Base-by-base conservation (phyloP, 257 asterid genomes). In the Petunia secreta region DNA sequence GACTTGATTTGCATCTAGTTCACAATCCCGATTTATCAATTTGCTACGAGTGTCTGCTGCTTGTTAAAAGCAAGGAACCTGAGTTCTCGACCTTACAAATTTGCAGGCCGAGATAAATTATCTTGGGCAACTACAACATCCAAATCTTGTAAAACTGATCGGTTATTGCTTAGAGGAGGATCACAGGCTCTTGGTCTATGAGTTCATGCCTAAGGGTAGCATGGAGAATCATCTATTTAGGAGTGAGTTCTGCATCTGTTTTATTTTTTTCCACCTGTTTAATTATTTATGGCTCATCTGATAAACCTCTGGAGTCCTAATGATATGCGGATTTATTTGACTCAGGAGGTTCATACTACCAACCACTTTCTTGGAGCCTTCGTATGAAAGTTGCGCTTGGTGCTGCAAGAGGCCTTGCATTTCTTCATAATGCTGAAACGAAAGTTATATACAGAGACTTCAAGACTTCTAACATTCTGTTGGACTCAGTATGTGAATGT, bases 131-230 rank as follows among this genome's bases (percentile, higher is more conserved):
- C 82, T 92, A 3, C 90, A 78, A 6, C 95, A 92, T 88, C 91
- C 90, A 8, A 92, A 92, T 90, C 93, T 92, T 46, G 97, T 92
- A 8, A 92, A 88, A 80, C 79, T 92, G 88, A 85, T 92, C 4
- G 95, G 97, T 79, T 92, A 89, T 85, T 92, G 97, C 86, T 87
- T 85, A 75, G 97, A 90, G 80, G 91, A 89, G 65, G 89, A 88
- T 41, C 92, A 90, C 39, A 88, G 95, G 58, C 97, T 92, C 69
- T 83, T 92, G 84, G 92, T 85, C 6, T 92, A 92, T 15, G 95
- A 92, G 88, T 92, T 88, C 86, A 90, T 92, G 97, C 87, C 92
- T 1, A 90, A 86, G 89, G 97, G 97, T 48, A 90, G 93, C 89
- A 79, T 89, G 91, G 95, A 90, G 86, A 90, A 92, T 82, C 97